Conservation (phyloP, 2,329 filamentous ascomycete species). For the Lachnellula suecica region DNA sequence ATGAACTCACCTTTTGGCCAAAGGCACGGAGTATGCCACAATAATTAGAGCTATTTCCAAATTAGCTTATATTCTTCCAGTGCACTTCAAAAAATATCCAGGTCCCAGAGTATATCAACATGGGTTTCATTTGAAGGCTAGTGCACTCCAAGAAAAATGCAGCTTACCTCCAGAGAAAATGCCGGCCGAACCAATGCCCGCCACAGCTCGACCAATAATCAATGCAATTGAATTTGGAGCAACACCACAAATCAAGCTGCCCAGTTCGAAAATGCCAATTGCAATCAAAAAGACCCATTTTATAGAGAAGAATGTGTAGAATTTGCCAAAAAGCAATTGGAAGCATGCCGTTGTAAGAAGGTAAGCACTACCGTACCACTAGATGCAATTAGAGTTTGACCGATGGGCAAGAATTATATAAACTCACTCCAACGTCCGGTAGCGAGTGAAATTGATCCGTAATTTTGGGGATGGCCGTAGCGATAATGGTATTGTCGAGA, state of each 20-base stretch:
- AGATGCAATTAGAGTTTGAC: background rate
- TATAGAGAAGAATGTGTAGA: slow-evolving; percentile 33
- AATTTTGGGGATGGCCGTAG: slow-evolving; percentile 39
- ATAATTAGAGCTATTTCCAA: slow-evolving; percentile 33
- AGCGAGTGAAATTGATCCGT: slow-evolving; percentile 35
- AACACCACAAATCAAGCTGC: slow-evolving; percentile 30
- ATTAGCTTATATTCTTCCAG: no score
- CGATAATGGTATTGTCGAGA: slow-evolving; percentile 32
- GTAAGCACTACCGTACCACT: slow-evolving; percentile 36
- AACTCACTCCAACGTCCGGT: slow-evolving; percentile 32
- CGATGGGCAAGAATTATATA: background rate
- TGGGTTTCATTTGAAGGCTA: slow-evolving; percentile 6
- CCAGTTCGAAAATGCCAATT: slow-evolving; percentile 35
- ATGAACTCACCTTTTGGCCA: slow-evolving; percentile 21
- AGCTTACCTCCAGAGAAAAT: slow-evolving; percentile 28
- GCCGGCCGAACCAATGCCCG: slow-evolving; percentile 33
- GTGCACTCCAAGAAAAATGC: background rate
- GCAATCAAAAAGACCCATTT: slow-evolving; percentile 32
- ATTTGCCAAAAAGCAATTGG: slow-evolving; percentile 30
- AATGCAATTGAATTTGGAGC: slow-evolving; percentile 34
- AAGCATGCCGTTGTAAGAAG: slow-evolving; percentile 35
- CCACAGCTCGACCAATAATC: slow-evolving; percentile 35
- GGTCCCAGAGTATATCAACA: no score
- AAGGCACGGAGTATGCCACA: slow-evolving; percentile 30
- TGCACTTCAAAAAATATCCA: no score